These are phyloP conservation scores for Silene noctiflora DNA, from an alignment of 179 eudicot genomes.

Conservation along the genomic window DNA sequence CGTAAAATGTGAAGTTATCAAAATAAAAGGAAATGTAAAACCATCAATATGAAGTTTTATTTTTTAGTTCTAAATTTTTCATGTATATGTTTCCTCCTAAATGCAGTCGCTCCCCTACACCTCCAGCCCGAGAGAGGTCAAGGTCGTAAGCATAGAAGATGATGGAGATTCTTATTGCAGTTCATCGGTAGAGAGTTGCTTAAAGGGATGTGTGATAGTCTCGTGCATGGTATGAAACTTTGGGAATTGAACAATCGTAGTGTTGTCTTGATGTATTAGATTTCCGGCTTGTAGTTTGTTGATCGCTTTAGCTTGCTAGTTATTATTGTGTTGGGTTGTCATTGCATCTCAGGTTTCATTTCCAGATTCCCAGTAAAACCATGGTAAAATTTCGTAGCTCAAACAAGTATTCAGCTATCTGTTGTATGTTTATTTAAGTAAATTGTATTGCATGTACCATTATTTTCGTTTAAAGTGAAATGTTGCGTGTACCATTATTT, in stretches of 20 bases:
- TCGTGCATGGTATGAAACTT: constrained; percentile 15
- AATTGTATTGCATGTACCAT: not conserved
- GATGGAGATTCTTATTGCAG: not conserved
- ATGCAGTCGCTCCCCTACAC: constrained; percentile 52
- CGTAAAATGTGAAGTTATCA: too few species aligned
- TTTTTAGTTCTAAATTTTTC: not conserved
- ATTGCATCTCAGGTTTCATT: not conserved
- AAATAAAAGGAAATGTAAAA: too few species aligned
- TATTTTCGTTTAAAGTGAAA: not conserved
- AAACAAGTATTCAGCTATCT: not conserved
- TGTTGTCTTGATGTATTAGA: constrained; percentile 8
- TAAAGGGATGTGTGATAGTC: constrained; percentile 3
- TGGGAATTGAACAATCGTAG: not conserved
- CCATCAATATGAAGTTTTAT: not conserved
- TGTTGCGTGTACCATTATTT: not conserved
- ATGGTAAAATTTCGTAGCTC: not conserved
- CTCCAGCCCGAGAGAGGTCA: constrained; percentile 42
- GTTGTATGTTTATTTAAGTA: not conserved
- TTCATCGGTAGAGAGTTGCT: not conserved
- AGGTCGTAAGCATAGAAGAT: constrained; percentile 20
- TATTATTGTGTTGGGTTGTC: not conserved
- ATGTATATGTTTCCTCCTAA: not conserved
- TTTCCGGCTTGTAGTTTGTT: constrained; percentile 6
- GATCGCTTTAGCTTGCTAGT: not conserved
- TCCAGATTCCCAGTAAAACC: not conserved